These are phyloP conservation scores for Vaccinium myrtillus DNA, from an alignment of 148 eudicot genomes.

Conservation along the genomic window DNA sequence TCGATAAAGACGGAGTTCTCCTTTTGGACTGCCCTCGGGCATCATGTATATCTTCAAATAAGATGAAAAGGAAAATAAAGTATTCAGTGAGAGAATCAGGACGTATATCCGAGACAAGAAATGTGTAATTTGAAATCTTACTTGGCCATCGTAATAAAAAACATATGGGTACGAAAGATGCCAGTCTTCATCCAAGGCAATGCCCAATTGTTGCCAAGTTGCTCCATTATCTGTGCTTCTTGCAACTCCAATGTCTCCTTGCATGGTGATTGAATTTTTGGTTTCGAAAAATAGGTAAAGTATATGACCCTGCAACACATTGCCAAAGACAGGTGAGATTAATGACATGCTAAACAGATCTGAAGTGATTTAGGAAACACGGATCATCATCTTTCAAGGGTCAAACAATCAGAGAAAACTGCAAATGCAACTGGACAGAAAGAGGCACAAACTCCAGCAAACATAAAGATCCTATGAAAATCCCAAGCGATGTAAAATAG, in stretches of 20 bases:
- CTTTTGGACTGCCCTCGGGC: constrained; percentile 89
- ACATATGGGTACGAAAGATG: constrained; percentile 94
- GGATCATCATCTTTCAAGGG: background rate
- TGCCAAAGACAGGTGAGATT: background rate
- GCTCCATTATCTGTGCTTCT: constrained; percentile 86
- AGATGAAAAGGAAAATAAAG: background rate
- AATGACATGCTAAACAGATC: background rate
- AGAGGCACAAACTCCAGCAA: background rate
- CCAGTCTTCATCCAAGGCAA: constrained; percentile 94
- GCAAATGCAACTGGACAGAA: background rate
- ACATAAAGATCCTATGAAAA: background rate
- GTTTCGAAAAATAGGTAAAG: constrained; percentile 82
- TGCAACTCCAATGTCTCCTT: constrained; percentile 96
- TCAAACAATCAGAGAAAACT: background rate
- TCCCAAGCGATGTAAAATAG: background rate
- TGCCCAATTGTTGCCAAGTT: constrained; percentile 86
- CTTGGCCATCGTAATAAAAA: constrained; percentile 68
- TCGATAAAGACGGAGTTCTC: constrained; percentile 81
- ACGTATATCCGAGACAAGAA: background rate
- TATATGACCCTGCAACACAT: constrained; percentile 55
- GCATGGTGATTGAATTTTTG: constrained; percentile 82
- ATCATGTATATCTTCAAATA: constrained; percentile 72
- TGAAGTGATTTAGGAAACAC: background rate
- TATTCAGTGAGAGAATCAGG: background rate
- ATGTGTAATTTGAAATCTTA: constrained; percentile 28